Conservation (phyloP, 1,284 basidiomycete genomes). For the Schizophyllum amplum region DNA sequence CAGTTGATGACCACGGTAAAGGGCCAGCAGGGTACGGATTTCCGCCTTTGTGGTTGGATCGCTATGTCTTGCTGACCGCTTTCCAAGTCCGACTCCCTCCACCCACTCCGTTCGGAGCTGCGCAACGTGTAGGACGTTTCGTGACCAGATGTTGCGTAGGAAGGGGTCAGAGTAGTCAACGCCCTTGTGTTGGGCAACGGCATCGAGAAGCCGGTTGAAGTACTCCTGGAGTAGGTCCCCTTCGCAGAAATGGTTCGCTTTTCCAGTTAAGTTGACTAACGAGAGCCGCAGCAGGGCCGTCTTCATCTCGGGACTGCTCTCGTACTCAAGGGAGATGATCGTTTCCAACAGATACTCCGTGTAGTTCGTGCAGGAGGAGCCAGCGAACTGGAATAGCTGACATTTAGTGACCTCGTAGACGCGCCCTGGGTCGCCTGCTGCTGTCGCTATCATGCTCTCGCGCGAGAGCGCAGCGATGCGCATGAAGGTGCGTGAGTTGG, state of each 20-base stretch:
- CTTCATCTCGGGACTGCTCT: neutral
- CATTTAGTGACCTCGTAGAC: neutral
- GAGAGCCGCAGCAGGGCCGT: neutral
- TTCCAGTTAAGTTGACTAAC: neutral
- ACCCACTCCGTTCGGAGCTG: slow-evolving; percentile 5
- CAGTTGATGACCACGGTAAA: neutral
- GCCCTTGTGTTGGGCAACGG: slow-evolving; percentile 14
- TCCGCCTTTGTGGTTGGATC: slow-evolving; percentile 11
- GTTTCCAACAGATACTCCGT: slow-evolving; percentile 8
- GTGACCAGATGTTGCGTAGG: slow-evolving; percentile 10
- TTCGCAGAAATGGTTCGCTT: neutral
- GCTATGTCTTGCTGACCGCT: slow-evolving; percentile 3
- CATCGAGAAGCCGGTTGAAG: neutral
- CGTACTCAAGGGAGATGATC: slow-evolving; percentile 9
- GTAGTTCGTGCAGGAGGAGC: slow-evolving; percentile 10
- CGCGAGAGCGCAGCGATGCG: slow-evolving; percentile 9
- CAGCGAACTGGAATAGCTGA: slow-evolving; percentile 7
- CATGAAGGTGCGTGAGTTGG: slow-evolving; percentile 11
- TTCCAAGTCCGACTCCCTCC: slow-evolving; percentile 1
- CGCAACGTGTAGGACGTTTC: slow-evolving; percentile 8
- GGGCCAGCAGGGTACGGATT: slow-evolving; percentile 5
- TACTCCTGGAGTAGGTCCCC: neutral
- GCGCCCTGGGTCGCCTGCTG: neutral
- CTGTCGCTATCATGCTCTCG: neutral
- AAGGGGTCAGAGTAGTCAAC: slow-evolving; percentile 13